Conservation (phyloP, 148 eudicot species). For the Camellia japonica region DNA sequence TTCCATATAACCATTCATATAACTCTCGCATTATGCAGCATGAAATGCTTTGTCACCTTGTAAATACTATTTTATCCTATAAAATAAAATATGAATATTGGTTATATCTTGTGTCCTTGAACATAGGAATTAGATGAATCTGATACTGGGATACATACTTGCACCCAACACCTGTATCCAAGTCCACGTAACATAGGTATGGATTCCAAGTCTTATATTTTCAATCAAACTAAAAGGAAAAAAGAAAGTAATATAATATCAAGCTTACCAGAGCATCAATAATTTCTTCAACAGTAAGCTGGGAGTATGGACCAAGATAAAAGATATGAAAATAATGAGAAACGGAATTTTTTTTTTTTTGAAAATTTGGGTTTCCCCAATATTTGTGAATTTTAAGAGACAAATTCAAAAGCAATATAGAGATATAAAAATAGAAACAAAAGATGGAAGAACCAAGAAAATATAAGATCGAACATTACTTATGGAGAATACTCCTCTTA, state of each 20-base stretch:
- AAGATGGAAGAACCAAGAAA: conserved; percentile 7
- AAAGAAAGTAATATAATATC: background rate
- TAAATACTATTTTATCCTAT: too few relatives aligned
- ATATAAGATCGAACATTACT: conserved; percentile 44
- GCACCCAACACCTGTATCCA: too few relatives aligned
- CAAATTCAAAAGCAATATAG: background rate
- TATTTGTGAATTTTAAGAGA: background rate
- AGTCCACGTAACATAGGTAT: too few relatives aligned
- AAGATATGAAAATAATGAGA: background rate
- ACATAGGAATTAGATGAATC: too few relatives aligned
- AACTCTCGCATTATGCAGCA: too few relatives aligned
- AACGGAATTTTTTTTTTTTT: too few relatives aligned
- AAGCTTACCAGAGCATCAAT: conserved; percentile 73
- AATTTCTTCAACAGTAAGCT: conserved; percentile 68
- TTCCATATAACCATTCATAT: too few relatives aligned
- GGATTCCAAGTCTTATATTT: background rate
- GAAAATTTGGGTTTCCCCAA: background rate
- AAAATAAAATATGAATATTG: too few relatives aligned
- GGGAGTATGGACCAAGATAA: background rate
- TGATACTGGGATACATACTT: too few relatives aligned
- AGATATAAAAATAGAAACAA: background rate
- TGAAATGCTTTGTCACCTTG: too few relatives aligned
- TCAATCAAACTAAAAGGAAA: background rate
- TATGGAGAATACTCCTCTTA: conserved; percentile 57
- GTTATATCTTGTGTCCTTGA: too few relatives aligned